Base-by-base conservation (phyloP, 2,329 filamentous ascomycete genomes). In the Zymoseptoria passerinii region DNA sequence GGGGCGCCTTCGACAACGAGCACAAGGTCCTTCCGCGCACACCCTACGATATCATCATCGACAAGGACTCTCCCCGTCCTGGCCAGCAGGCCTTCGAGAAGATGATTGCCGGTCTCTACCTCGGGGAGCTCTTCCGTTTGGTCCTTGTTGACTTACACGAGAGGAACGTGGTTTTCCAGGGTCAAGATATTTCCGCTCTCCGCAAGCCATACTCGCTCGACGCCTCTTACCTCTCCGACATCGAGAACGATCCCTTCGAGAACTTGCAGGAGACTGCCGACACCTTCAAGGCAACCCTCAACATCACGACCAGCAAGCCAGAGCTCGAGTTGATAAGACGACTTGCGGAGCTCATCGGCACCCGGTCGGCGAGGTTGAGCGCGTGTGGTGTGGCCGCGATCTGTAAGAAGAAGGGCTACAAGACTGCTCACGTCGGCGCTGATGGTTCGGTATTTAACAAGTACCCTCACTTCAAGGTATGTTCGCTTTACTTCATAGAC, bases 391-490 rank as follows among this genome's bases (percentile, higher is more conserved):
- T 99, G 56, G 91, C 92, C 10, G 94, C 92, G 59, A 96, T 99
- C 71, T 91, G 89, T 82, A 95, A 87, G 78, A 97, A 97, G 86
- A 97, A 96, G 83, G 83, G 84, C 66, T 92, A 92, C 75, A 77
- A 88, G 70, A 82, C 83, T 44, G 95, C 90, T 78, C 94, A 97
- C 74, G 94, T 99, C 49, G 94, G 94, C 68, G 94, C 94, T 54
- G 94, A 99, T 72, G 94, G 94, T 44, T 95, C 90, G 18, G 92
- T 99, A 56, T 99, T 99, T 80, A 96, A 96, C 82, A 97, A 97
- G 75, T 99, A 99, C 77, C 94, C 94, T 10, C 89, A 96, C 77
- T 99, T 99, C 83, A 96, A 96, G 35, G 35, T 44, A 44, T 44
- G 35, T 44, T n/a, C 4, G n/a, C 16, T 44, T 44, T 7, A 44